Conservation (phyloP, 176 grass and related monocot genomes). For the Juncus effusus region DNA sequence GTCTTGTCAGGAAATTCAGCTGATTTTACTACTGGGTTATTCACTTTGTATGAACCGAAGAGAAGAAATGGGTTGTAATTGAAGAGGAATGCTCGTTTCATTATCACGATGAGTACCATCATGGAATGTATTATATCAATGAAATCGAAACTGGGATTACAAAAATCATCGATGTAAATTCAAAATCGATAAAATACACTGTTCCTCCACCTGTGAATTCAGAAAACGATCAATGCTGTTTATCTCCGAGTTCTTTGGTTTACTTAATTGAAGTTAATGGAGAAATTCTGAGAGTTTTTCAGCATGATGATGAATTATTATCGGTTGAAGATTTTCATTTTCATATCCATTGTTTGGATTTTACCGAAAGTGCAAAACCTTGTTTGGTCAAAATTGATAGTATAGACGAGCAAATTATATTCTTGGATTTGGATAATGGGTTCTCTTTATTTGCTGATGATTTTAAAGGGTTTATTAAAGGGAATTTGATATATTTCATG, state of each 20-base stretch:
- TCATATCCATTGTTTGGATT: slow-evolving; percentile 17
- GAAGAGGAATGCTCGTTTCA: slow-evolving; percentile 26
- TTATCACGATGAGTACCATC: slow-evolving; percentile 9
- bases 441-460: slow-evolving; percentile 14
- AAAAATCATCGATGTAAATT: slow-evolving; percentile 2
- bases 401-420: slow-evolving; percentile 20
- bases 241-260: background rate
- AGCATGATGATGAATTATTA: slow-evolving; percentile 10
- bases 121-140: slow-evolving; percentile 14
- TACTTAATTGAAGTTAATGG: slow-evolving; percentile 16
- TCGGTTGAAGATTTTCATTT: slow-evolving; percentile 7
- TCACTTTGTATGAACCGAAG: slow-evolving; percentile 8
- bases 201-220: slow-evolving; percentile 1
- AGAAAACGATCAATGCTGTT: background rate
- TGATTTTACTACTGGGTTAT: slow-evolving; percentile 19
- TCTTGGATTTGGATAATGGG: slow-evolving; percentile 15
- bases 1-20: slow-evolving; percentile 4
- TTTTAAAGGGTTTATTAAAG: slow-evolving; percentile 5
- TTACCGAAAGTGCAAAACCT: background rate
- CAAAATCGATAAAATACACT: background rate
- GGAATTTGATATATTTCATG: slow-evolving; percentile 14
- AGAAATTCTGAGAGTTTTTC: slow-evolving; percentile 12
- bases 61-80: slow-evolving; percentile 18
- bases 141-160: slow-evolving; percentile 15
- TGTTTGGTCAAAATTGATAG: slow-evolving; percentile 18